Evolutionary conservation across 2,329 filamentous ascomycete species (phyloP).

Genomic region (Lachnellula suecica): DNA sequence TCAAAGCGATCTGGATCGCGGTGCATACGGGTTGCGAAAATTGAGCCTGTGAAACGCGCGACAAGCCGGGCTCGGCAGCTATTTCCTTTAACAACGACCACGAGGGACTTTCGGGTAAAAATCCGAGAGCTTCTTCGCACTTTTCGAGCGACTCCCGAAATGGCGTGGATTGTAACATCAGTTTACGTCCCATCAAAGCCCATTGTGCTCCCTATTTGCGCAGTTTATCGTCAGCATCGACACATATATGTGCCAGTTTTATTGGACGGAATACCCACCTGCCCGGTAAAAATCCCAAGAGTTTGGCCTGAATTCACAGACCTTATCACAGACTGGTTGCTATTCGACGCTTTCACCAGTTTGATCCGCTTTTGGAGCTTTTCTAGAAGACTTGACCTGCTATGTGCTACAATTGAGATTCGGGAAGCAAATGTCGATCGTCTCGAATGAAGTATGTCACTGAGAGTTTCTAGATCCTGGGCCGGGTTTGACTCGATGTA

Average conservation of each 20-base stretch:
- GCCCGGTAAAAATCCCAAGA: slow-evolving; percentile 21
- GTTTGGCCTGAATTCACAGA: too few relatives aligned
- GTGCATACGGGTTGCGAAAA: slow-evolving; percentile 41
- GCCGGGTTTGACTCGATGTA: too few relatives aligned
- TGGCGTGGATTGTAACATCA: slow-evolving; percentile 26
- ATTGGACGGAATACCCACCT: slow-evolving; percentile 18
- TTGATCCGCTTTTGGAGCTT: too few relatives aligned
- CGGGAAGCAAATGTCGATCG: too few relatives aligned
- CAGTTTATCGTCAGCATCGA: neutral
- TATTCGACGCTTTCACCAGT: too few relatives aligned
- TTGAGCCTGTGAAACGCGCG: slow-evolving; percentile 35
- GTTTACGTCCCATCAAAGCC: slow-evolving; percentile 10
- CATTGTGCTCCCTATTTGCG: slow-evolving; percentile 17
- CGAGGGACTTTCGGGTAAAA: slow-evolving; percentile 6
- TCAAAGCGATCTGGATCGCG: too few relatives aligned
- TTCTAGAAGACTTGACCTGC: too few relatives aligned
- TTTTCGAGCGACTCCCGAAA: neutral
- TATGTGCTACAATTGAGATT: too few relatives aligned
- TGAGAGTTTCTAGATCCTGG: too few relatives aligned
- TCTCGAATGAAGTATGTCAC: too few relatives aligned
- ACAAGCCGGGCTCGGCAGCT: slow-evolving; percentile 20
- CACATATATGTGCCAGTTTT: too few relatives aligned
- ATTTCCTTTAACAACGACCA: slow-evolving; percentile 34
- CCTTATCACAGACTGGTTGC: too few relatives aligned
- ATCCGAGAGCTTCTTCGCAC: slow-evolving; percentile 1